Evolutionary conservation across 1,284 basidiomycete genomes (phyloP), one percentile per base, ranked within the genome.

Genomic region (Cryptococcus amylolentus): DNA sequence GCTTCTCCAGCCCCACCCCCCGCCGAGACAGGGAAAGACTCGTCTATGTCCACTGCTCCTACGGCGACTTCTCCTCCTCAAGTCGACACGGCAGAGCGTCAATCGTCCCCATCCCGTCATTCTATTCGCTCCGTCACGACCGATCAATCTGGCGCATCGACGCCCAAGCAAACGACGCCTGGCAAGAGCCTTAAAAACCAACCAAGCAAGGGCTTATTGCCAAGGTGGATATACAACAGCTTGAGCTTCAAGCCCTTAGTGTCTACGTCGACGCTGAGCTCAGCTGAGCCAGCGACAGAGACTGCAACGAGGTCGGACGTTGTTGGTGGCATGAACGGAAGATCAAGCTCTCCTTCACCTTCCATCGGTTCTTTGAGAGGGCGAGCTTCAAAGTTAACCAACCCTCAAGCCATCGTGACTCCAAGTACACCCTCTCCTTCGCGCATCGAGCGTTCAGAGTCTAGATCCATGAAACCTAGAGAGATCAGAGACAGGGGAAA

Each of bases 261-360:
- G 7, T 58, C 64, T 7, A 56, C 58, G 2, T 63, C 72, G 10
- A 70, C 72, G 45, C 72, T 72, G 1, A 69, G 65, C 49, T 64
- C 67, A 31, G 68, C 75, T 2, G 63, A 68, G 0, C 70, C 75
- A 2, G 70, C 70, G 0, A 62, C 57, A 2, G 67, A 70, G 49
- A 70, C 65, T 5, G 68, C 69, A 5, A 60, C 54, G 13, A 59
- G 74, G 5, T 66, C 66, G 26, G 70, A 69, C 38, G 72, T 75
- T 0, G 68, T 49, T 12, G 41, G 49, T 18, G 58, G 56, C 49
- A 55, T 53, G 4, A 54, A 55, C 10, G 62, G 60, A 38, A 23
- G 61, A 18, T 53, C 66, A 13, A 49, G 57, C 16, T 65, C 71
- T 2, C 67, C 68, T 2, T 64, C 68, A 0, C 68, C 74, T 2